Percentiles rank a stretch among this genome's conserved stretches.
Evolutionary conservation across 495 filamentous ascomycete genomes (phyloP).

Genomic region (Penicillium taxi): DNA sequence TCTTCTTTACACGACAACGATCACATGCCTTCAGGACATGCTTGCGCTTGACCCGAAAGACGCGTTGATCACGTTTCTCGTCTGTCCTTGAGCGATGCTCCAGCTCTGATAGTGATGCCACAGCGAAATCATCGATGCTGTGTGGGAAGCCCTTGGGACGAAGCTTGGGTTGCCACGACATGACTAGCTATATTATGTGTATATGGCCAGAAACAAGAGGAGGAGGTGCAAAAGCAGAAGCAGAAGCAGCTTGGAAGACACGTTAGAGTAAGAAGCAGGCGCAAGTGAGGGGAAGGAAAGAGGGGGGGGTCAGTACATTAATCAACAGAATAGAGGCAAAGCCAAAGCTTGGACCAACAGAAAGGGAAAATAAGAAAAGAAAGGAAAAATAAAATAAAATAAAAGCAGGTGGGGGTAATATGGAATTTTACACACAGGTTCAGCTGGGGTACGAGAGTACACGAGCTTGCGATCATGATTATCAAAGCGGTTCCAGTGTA

Average conservation of each 20-base stretch:
- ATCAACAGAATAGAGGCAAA: background rate
- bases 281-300: background rate
- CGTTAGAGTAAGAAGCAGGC: background rate
- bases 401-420: constrained; percentile 13
- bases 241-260: background rate
- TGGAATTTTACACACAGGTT: constrained; percentile 13
- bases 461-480: constrained; percentile 14
- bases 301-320: background rate
- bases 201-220: too few relatives aligned
- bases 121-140: constrained; percentile 29
- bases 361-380: constrained; percentile 1
- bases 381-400: constrained; percentile 1
- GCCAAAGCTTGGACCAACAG: constrained; percentile 1
- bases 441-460: constrained; percentile 15
- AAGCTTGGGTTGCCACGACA: constrained; percentile 39
- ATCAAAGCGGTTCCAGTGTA: constrained; percentile 8
- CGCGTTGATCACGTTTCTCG: constrained; percentile 37
- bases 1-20: constrained; percentile 44
- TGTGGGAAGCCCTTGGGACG: constrained; percentile 38
- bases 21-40: constrained; percentile 44
- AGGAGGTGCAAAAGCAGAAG: background rate
- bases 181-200: constrained; percentile 20
- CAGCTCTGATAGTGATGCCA: constrained; percentile 28
- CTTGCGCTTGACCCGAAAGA: constrained; percentile 44
- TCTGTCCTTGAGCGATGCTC: constrained; percentile 26